Percentiles rank a stretch among this genome's conserved stretches.
These are phyloP conservation scores for Colletotrichum liriopes DNA, from an alignment of 2,329 filamentous ascomycete genomes.

Conservation along the genomic window DNA sequence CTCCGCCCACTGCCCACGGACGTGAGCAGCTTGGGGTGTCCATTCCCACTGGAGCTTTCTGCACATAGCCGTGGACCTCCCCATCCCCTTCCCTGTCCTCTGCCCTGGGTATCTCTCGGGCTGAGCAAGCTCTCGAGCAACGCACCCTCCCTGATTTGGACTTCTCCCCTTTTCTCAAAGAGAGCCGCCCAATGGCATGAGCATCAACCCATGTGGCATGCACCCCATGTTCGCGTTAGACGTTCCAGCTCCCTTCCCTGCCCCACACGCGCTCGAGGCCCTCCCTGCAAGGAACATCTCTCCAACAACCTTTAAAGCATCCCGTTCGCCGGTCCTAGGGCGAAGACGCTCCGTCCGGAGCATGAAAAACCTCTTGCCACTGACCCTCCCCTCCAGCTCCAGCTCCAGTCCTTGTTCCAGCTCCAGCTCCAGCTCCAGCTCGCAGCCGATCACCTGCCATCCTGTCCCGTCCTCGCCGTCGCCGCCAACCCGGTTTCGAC, in stretches of 20 bases:
- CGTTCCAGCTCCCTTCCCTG: constrained; percentile 44
- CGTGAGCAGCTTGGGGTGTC: constrained; percentile 24
- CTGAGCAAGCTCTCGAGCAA: constrained; percentile 16
- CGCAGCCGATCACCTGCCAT: constrained; percentile 35
- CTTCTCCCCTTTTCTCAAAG: constrained; percentile 34
- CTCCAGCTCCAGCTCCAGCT: constrained; percentile 44
- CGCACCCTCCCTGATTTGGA: constrained; percentile 23
- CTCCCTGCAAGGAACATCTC: constrained; percentile 43
- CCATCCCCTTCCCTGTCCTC: constrained; percentile 30
- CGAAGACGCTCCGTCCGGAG: constrained; percentile 56
- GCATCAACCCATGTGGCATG: constrained; percentile 42
- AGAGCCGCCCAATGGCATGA: constrained; percentile 42
- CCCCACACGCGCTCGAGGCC: constrained; percentile 41
- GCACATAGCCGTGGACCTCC: background rate
- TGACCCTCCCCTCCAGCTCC: constrained; percentile 51
- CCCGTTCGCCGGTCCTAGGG: constrained; percentile 42
- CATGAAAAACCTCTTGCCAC: constrained; percentile 58
- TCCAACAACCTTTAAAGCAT: constrained; percentile 43
- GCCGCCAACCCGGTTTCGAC: constrained; percentile 21
- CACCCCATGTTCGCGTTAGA: constrained; percentile 45
- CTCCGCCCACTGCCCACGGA: constrained; percentile 25
- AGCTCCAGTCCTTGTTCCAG: constrained; percentile 42
- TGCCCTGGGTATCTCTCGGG: constrained; percentile 29
- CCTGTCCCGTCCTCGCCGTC: constrained; percentile 9
- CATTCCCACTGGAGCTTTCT: constrained; percentile 22